A percentile compares a stretch with the other conserved stretches of the same genome.
Evolutionary conservation across 805 yeast genomes (phyloP).

Genomic region (Candida wancherniae): DNA sequence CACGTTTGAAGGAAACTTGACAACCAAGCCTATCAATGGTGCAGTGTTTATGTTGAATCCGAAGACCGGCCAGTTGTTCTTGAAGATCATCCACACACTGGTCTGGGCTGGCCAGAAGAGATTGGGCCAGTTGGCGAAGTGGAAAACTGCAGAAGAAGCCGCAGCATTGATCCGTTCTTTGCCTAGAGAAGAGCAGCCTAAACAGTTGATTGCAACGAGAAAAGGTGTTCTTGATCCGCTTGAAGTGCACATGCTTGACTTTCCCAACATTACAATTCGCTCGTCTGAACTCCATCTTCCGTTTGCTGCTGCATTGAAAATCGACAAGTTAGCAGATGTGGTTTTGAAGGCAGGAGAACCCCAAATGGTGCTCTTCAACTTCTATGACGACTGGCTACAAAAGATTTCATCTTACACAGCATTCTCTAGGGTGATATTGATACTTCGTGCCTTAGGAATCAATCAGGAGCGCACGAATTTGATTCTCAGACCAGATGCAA

Average conservation of each 20-base stretch:
- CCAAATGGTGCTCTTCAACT: constrained; percentile 83
- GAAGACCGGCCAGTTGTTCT: constrained; percentile 80
- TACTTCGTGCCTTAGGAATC: constrained; percentile 78
- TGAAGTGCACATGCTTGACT: constrained; percentile 95
- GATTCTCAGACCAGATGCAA: constrained; percentile 70
- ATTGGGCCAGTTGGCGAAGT: constrained; percentile 86
- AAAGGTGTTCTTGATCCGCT: constrained; percentile 91
- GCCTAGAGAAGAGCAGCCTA: constrained; percentile 92
- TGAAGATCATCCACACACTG: constrained; percentile 87
- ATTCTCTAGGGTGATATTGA: constrained; percentile 76
- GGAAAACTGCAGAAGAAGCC: constrained; percentile 98
- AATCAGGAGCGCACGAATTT: constrained; percentile 71
- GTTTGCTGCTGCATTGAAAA: constrained; percentile 77
- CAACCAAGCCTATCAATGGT: constrained; percentile 92
- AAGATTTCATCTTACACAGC: constrained; percentile 87
- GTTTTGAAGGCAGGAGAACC: constrained; percentile 88
- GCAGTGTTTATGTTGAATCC: constrained; percentile 88
- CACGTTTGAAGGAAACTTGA: constrained; percentile 87
- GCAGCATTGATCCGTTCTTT: constrained; percentile 85
- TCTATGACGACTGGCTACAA: constrained; percentile 89
- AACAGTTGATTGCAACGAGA: constrained; percentile 83
- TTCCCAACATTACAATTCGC: constrained; percentile 85
- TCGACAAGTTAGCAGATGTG: constrained; percentile 72
- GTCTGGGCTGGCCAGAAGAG: constrained; percentile 98
- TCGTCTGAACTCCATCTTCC: constrained; percentile 89